phyloP scores from a whole-genome alignment of 306 rosid genomes.

The Dicorynia guianensis region DNA sequence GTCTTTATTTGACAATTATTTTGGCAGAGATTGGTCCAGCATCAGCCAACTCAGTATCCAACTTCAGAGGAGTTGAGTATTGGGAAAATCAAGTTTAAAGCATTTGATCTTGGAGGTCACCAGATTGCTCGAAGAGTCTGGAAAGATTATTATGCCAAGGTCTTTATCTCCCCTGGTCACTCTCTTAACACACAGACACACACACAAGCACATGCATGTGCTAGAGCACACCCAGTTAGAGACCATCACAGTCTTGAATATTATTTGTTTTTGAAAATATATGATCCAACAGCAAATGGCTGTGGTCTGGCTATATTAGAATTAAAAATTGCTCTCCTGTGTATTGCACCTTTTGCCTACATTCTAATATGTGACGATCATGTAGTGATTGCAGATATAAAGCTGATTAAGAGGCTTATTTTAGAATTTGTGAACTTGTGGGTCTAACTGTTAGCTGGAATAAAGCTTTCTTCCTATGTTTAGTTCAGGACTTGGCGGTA shows the following conservation, averaged over 20 bases:
- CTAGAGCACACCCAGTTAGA: background rate
- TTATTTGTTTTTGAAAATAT: no score
- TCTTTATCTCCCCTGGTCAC: constrained; percentile 23
- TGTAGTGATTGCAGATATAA: constrained; percentile 3
- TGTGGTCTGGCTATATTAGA: constrained; percentile 15
- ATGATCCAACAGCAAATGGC: background rate
- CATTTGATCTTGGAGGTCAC: constrained; percentile 91
- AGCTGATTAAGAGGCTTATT: background rate
- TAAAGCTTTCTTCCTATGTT: background rate
- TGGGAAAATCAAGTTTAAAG: constrained; percentile 92
- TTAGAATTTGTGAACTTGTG: constrained; percentile 5
- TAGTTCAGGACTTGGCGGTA: constrained; percentile 1
- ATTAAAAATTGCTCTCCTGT: background rate
- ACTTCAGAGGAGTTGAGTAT: constrained; percentile 95
- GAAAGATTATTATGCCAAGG: constrained; percentile 98
- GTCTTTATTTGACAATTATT: constrained; percentile 40
- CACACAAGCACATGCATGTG: background rate
- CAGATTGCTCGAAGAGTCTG: constrained; percentile 91
- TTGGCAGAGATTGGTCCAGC: constrained; percentile 92
- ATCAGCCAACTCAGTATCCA: constrained; percentile 91
- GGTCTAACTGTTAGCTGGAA: constrained; percentile 13
- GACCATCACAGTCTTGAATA: background rate
- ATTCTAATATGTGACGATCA: constrained; percentile 9
- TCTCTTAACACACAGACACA: background rate
- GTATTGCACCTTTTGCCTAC: background rate